Evolutionary conservation across 78 protist species (phyloP), one percentile per base, ranked within the genome.

Genomic region (Protostelium mycophagum): DNA sequence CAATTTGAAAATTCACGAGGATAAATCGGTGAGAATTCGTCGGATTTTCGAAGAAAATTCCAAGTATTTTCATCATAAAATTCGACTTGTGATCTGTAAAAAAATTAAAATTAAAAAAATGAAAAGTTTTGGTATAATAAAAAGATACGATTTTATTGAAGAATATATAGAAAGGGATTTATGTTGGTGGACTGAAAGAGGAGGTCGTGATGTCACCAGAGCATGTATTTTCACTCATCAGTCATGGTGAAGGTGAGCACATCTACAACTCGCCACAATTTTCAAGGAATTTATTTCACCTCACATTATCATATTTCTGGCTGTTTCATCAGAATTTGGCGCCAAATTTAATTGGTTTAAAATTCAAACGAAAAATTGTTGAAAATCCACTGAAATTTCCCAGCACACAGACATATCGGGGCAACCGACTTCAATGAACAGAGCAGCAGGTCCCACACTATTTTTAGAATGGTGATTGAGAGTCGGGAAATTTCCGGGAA

Each of bases 391-490:
- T 1, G 0, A 25, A 25, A 37, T 36, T 9, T 9, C n/a, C 28
- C 87, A 31, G 87, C 91, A 0, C 73, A 93, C 28, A 87, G 99
- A 10, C 91, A 87, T 85, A 86, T 92, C 38, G 98, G 97, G 10
- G 73, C 89, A 0, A 96, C 97, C 0, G 86, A 94, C 85, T 96
- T 96, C 96, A 97, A 98, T 89, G 95, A 91, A 1, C 96, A 90
- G 39, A 90, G 95, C 63, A 89, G 95, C 28, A 95, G 99, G 35
- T 95, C 98, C 28, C 99, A 98, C 93, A 92, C 98, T 25, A 92
- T 98, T 73, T 95, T 98, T 84, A 91, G 96, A 84, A 35, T 97
- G 38, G 92, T 94, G 9, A 85, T 85, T 25, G 96, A 83, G 91
- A 94, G 90, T 83, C 90, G 90, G 36, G 95, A 39, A 37, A 85